Evolutionary conservation across 345 rosid genomes (phyloP).

Genomic region (Atalantia buxifolia): DNA sequence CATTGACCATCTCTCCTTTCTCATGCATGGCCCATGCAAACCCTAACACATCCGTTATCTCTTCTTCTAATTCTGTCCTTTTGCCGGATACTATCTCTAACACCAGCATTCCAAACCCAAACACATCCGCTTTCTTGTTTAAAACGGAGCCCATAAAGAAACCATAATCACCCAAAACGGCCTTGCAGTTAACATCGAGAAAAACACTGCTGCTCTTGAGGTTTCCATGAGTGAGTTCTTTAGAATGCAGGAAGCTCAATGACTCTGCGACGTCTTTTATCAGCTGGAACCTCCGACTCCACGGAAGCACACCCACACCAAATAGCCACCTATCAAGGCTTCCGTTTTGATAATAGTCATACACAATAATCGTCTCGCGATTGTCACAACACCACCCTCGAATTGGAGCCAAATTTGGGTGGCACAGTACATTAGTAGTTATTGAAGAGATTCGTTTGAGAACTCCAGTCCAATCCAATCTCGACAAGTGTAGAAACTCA

Average conservation of each 20-base stretch:
- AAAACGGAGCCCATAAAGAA: not conserved
- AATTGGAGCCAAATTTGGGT: slow-evolving; percentile 15
- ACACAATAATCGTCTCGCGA: slow-evolving; percentile 11
- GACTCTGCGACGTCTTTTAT: slow-evolving; percentile 12
- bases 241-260: slow-evolving; percentile 18
- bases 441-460: slow-evolving; percentile 13
- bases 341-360: slow-evolving; percentile 20
- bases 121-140: slow-evolving; percentile 13
- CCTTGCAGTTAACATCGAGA: slow-evolving; percentile 5
- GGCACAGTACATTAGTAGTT: not conserved
- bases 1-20: slow-evolving; percentile 10
- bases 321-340: slow-evolving; percentile 23
- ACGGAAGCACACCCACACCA: slow-evolving; percentile 19
- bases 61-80: not conserved
- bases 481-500: not conserved
- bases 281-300: slow-evolving; percentile 13
- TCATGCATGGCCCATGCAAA: slow-evolving; percentile 26
- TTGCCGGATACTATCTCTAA: slow-evolving; percentile 21
- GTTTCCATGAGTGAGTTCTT: slow-evolving; percentile 19
- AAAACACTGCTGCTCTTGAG: slow-evolving; percentile 6
- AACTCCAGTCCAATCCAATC: slow-evolving; percentile 4
- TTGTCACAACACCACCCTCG: slow-evolving; percentile 21
- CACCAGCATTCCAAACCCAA: slow-evolving; percentile 16
- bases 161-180: slow-evolving; percentile 19
- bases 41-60: slow-evolving; percentile 3